Conservation (phyloP, 1,284 basidiomycete genomes). For the Ganoderma sinense region DNA sequence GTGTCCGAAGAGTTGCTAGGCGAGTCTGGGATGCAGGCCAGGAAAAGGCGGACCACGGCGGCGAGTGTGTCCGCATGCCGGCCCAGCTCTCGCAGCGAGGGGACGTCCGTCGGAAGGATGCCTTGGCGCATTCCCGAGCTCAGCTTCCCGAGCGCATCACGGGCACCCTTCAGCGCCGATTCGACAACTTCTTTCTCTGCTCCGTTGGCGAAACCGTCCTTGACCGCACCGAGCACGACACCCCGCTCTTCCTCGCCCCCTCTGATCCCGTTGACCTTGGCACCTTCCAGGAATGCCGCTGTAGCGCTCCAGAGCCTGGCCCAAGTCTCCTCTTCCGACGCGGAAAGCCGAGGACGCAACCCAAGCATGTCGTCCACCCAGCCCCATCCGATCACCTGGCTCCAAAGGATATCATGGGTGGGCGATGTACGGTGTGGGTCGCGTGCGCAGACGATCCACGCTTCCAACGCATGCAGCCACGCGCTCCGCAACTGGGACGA, state of each 20-base stretch:
- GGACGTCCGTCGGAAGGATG: conserved; percentile 24
- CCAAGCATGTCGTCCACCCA: conserved; percentile 72
- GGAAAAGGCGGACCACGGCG: conserved; percentile 66
- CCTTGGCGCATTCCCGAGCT: conserved; percentile 21
- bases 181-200: conserved; percentile 48
- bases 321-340: conserved; percentile 43
- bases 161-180: conserved; percentile 44
- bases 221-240: conserved; percentile 44
- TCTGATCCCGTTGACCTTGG: conserved; percentile 71
- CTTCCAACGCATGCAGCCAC: conserved; percentile 65
- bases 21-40: conserved; percentile 61
- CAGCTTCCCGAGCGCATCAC: conserved; percentile 32
- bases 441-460: conserved; percentile 85
- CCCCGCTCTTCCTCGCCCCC: conserved; percentile 71
- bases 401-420: conserved; percentile 90
- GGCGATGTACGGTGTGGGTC: conserved; percentile 92
- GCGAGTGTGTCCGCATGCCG: conserved; percentile 48
- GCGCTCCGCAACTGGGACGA: conserved; percentile 48
- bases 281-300: conserved; percentile 79
- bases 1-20: conserved; percentile 42
- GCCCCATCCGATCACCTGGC: conserved; percentile 78
- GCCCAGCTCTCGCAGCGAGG: conserved; percentile 39
- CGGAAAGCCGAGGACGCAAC: conserved; percentile 41
- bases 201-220: conserved; percentile 50
- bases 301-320: conserved; percentile 61